Evolutionary conservation across 208 protist genomes (phyloP).

Genomic region (Wallacemonas sp.): DNA sequence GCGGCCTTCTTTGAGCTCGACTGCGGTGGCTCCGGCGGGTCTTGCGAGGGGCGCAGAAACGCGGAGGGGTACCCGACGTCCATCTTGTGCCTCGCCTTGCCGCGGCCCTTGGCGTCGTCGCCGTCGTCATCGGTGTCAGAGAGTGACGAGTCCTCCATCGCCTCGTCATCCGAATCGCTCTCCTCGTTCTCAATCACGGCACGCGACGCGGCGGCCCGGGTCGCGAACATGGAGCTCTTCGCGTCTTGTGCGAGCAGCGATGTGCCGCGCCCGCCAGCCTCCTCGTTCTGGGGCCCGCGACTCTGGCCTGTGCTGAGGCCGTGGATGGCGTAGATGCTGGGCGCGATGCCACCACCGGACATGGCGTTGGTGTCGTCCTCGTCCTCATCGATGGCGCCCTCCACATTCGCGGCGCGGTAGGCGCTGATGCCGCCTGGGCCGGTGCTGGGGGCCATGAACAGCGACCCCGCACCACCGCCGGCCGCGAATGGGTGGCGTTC

Average conservation of each 20-base stretch:
- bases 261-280: not conserved
- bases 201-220: not conserved
- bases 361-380: not conserved
- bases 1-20: not conserved
- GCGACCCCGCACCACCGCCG: not conserved
- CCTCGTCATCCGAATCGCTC: slow-evolving; percentile 14
- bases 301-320: not conserved
- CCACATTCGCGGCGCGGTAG: not conserved
- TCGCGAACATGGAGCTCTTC: not conserved
- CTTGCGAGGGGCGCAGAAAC: not conserved
- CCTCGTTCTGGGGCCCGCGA: not conserved
- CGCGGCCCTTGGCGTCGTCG: not conserved
- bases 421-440: not conserved
- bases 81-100: not conserved
- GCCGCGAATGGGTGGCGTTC: not conserved
- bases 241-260: not conserved
- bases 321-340: not conserved
- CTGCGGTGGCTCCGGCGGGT: slow-evolving; percentile 3
- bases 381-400: not conserved
- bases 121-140: slow-evolving; percentile 6
- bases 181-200: slow-evolving; percentile 13
- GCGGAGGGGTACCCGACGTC: not conserved
- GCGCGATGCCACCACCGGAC: no score
- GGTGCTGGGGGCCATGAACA: not conserved
- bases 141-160: not conserved